These are phyloP conservation scores for Cyberlindnera amylophila DNA, from an alignment of 805 yeast genomes.

Conservation along the genomic window DNA sequence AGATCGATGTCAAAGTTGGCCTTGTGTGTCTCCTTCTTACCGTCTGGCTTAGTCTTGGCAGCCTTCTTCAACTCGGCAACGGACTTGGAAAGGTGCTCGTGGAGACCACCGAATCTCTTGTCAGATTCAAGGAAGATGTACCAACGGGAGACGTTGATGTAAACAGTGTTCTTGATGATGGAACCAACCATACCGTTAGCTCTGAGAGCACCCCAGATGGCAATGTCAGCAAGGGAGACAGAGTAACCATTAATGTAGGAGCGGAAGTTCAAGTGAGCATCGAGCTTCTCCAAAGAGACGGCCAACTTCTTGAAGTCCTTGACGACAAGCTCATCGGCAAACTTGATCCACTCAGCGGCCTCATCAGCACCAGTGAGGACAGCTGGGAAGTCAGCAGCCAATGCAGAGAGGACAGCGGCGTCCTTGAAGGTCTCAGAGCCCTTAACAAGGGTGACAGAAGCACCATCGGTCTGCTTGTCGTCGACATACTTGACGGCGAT, in stretches of 20 bases:
- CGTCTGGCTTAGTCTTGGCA: conserved; percentile 44
- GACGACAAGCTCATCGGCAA: conserved; percentile 65
- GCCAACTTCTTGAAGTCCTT: conserved; percentile 88
- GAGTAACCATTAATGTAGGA: conserved; percentile 68
- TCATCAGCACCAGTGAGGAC: conserved; percentile 32
- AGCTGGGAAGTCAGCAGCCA: conserved; percentile 52
- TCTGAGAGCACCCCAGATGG: conserved; percentile 90
- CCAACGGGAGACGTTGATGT: conserved; percentile 91
- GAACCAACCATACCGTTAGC: conserved; percentile 93
- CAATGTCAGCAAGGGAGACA: conserved; percentile 76
- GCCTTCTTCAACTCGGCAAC: conserved; percentile 70
- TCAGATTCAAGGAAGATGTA: conserved; percentile 71
- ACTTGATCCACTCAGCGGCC: conserved; percentile 60
- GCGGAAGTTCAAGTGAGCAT: conserved; percentile 79
- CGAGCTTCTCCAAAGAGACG: conserved; percentile 72
- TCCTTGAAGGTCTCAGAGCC: conserved; percentile 42
- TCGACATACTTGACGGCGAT: conserved; percentile 66
- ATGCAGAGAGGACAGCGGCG: conserved; percentile 42
- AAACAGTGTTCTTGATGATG: conserved; percentile 77
- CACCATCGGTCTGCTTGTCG: conserved; percentile 58
- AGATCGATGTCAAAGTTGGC: conserved; percentile 94
- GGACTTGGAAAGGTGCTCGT: conserved; percentile 63
- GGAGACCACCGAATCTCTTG: conserved; percentile 63
- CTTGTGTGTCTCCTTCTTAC: conserved; percentile 76
- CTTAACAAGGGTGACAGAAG: conserved; percentile 40